A percentile compares a stretch with the other conserved stretches of the same genome.
phyloP scores from a whole-genome alignment of 2,329 filamentous ascomycete genomes.

The Didymella exigua region DNA sequence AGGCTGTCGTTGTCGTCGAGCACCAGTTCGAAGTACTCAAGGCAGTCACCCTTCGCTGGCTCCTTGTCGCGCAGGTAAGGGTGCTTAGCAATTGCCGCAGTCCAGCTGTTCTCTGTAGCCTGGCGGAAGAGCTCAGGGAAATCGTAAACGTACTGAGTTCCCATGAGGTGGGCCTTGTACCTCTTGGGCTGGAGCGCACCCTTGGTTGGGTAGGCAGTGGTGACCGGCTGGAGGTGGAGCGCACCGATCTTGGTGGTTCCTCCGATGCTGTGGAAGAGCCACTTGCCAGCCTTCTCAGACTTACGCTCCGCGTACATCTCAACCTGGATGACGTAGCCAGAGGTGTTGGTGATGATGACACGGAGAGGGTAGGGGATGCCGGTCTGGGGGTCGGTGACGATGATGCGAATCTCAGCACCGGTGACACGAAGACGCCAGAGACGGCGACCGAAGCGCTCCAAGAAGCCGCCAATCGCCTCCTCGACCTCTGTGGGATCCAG shows the following conservation, averaged over 20 bases:
- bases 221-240: conserved; percentile 91
- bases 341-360: conserved; percentile 97
- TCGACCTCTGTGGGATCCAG: conserved; percentile 88
- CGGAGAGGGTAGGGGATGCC: conserved; percentile 88
- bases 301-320: conserved; percentile 98
- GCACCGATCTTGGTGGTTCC: conserved; percentile 93
- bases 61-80: conserved; percentile 77
- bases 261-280: conserved; percentile 98
- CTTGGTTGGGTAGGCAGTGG: conserved; percentile 94
- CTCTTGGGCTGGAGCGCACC: conserved; percentile 98
- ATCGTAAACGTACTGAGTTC: conserved; percentile 98
- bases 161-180: conserved; percentile 99
- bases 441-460: conserved; percentile 93
- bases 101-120: conserved; percentile 95
- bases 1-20: conserved; percentile 92
- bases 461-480: conserved; percentile 89
- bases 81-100: conserved; percentile 74
- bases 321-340: conserved; percentile 95
- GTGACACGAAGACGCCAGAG: conserved; percentile 96
- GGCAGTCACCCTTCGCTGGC: conserved; percentile 85
- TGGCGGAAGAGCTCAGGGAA: conserved; percentile 99
- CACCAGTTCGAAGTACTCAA: conserved; percentile 91
- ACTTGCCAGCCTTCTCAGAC: conserved; percentile 90
- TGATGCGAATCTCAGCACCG: conserved; percentile 96
- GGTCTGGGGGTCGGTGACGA: conserved; percentile 88